A percentile compares a stretch with the other conserved stretches of the same genome.
phyloP scores from a whole-genome alignment of 2,329 filamentous ascomycete genomes.

The Elsinoe arachidis region DNA sequence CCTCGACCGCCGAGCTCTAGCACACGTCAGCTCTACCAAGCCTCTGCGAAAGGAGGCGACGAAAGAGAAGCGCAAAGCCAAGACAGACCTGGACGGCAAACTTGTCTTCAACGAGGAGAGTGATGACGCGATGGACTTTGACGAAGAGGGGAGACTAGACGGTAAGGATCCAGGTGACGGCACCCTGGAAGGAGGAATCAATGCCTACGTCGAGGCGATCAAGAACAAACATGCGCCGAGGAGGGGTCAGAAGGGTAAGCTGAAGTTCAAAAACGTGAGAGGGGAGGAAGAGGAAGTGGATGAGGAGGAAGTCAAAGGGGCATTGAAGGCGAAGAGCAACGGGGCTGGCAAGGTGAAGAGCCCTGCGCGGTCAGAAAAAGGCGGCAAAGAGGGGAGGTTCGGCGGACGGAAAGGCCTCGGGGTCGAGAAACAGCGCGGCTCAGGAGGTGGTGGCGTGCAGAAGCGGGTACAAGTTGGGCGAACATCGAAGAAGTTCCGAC shows the following conservation, averaged over 20 bases:
- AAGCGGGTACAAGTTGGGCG: neutral
- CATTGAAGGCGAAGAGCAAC: conserved; percentile 28
- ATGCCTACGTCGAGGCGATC: conserved; percentile 54
- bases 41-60: conserved; percentile 54
- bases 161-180: conserved; percentile 31
- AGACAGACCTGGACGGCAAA: conserved; percentile 69
- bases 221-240: conserved; percentile 51
- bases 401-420: conserved; percentile 29
- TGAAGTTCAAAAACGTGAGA: conserved; percentile 50
- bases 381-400: conserved; percentile 8
- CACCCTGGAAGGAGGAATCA: conserved; percentile 44
- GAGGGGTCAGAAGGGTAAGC: conserved; percentile 49
- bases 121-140: conserved; percentile 48
- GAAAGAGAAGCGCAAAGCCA: conserved; percentile 49
- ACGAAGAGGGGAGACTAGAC: conserved; percentile 40
- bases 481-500: conserved; percentile 9
- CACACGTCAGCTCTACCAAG: conserved; percentile 87
- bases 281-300: conserved; percentile 36
- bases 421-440: conserved; percentile 28
- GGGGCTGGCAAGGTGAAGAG: conserved; percentile 7
- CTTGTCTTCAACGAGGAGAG: conserved; percentile 56
- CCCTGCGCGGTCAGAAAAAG: neutral
- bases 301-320: conserved; percentile 29
- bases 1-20: conserved; percentile 77
- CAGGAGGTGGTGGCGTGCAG: conserved; percentile 10